phyloP scores from a whole-genome alignment of 352 stramenopile species.

The Globisporangium paroecandrum region DNA sequence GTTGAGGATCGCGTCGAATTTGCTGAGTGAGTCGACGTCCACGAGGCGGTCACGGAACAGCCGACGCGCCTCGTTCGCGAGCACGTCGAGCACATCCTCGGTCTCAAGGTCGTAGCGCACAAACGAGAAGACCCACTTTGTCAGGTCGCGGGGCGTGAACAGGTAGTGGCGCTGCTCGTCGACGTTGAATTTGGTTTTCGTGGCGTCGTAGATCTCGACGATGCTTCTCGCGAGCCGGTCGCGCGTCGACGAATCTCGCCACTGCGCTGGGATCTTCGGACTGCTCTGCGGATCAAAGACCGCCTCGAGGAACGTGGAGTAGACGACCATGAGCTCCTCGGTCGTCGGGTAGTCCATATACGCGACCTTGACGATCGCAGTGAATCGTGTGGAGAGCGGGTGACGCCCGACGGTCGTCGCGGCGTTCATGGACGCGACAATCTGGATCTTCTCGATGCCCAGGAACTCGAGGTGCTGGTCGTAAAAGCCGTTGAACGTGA shows the following conservation, averaged over 20 bases:
- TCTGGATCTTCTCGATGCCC: slow-evolving; percentile 91
- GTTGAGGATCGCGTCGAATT: slow-evolving; percentile 87
- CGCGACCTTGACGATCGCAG: slow-evolving; percentile 90
- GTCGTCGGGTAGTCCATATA: slow-evolving; percentile 92
- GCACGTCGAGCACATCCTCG: slow-evolving; percentile 89
- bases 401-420: slow-evolving; percentile 91
- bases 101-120: slow-evolving; percentile 87
- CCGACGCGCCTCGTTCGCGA: slow-evolving; percentile 85
- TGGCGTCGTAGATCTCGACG: slow-evolving; percentile 90
- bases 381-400: slow-evolving; percentile 91
- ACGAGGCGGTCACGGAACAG: slow-evolving; percentile 92
- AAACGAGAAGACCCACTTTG: slow-evolving; percentile 88
- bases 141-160: slow-evolving; percentile 92
- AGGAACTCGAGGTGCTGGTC: slow-evolving; percentile 94
- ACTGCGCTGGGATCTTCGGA: slow-evolving; percentile 36
- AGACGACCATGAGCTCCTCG: slow-evolving; percentile 88
- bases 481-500: slow-evolving; percentile 96
- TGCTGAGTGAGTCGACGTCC: slow-evolving; percentile 59
- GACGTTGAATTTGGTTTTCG: slow-evolving; percentile 89
- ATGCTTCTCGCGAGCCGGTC: slow-evolving; percentile 85
- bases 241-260: slow-evolving; percentile 53
- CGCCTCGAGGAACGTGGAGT: slow-evolving; percentile 85
- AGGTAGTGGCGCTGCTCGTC: slow-evolving; percentile 94
- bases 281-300: slow-evolving; percentile 51
- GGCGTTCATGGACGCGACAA: slow-evolving; percentile 94